Evolutionary conservation across 768 basidiomycete species (phyloP).

Genomic region (Pleurotus platypus): DNA sequence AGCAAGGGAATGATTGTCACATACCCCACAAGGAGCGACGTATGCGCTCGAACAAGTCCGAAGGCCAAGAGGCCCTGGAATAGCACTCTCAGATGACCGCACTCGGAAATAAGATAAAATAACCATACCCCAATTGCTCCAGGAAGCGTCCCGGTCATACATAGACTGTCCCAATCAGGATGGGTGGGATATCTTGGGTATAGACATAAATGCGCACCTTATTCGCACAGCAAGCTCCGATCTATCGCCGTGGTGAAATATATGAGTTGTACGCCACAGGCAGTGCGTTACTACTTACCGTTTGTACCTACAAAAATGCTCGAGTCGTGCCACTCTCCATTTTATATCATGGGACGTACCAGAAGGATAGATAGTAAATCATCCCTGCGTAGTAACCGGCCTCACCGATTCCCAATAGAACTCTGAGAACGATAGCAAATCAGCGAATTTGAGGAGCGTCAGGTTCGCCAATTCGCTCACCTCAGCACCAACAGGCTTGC

Average conservation of each 20-base stretch:
- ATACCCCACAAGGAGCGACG: slow-evolving; percentile 37
- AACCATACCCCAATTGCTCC: slow-evolving; percentile 47
- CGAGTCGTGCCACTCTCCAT: background rate
- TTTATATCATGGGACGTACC: slow-evolving; percentile 28
- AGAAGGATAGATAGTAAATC: slow-evolving; percentile 61
- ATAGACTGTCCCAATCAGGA: slow-evolving; percentile 30
- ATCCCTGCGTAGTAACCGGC: slow-evolving; percentile 59
- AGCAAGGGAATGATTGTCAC: slow-evolving; percentile 16
- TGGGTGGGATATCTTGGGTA: background rate
- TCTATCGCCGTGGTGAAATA: slow-evolving; percentile 18
- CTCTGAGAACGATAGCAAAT: slow-evolving; percentile 24
- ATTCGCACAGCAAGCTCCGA: slow-evolving; percentile 49
- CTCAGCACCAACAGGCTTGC: slow-evolving; percentile 42
- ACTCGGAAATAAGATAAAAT: background rate
- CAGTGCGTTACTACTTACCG: background rate
- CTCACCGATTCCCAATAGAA: slow-evolving; percentile 57
- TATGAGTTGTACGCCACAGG: background rate
- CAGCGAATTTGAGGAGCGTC: background rate
- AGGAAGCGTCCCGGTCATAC: slow-evolving; percentile 57
- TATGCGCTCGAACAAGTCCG: slow-evolving; percentile 49
- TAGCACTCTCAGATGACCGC: background rate
- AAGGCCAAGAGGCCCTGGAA: slow-evolving; percentile 52
- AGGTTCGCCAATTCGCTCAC: slow-evolving; percentile 19
- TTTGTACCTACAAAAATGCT: background rate
- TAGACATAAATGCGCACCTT: slow-evolving; percentile 25